A percentile compares a stretch with the other conserved stretches of the same genome.
phyloP scores from a whole-genome alignment of 1,284 basidiomycete genomes.

The Puccinia polysora region DNA sequence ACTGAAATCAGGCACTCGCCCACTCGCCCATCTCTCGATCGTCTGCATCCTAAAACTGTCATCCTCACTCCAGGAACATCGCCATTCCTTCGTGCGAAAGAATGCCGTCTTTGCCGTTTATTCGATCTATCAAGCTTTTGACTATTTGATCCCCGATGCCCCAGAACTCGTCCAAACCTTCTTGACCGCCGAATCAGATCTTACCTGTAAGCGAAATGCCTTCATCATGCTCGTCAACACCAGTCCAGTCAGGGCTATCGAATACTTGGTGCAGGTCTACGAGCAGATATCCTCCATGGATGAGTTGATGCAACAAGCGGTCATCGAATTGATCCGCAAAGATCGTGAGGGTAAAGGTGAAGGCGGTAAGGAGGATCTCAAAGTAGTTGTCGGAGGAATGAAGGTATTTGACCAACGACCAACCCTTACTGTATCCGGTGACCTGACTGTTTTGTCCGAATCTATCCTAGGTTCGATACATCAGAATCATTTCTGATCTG shows the following conservation, averaged over 20 bases:
- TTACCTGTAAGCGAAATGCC: constrained; percentile 94
- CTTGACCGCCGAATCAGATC: constrained; percentile 92
- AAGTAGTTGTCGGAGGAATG: constrained; percentile 58
- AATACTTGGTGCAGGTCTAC: constrained; percentile 79
- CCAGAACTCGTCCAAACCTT: constrained; percentile 96
- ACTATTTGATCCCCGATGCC: constrained; percentile 91
- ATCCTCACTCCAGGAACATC: constrained; percentile 69
- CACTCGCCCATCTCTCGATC: too few relatives aligned
- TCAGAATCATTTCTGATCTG: constrained; percentile 91
- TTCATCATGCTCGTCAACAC: constrained; percentile 90
- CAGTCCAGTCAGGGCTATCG: constrained; percentile 82
- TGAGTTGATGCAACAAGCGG: constrained; percentile 89
- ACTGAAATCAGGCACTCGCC: background rate
- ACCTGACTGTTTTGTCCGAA: background rate
- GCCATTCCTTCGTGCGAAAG: constrained; percentile 97
- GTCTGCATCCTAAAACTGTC: too few relatives aligned
- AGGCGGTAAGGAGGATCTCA: constrained; percentile 57
- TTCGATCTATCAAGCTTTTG: constrained; percentile 88
- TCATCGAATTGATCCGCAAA: constrained; percentile 88
- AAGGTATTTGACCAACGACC: constrained; percentile 26
- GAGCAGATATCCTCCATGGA: constrained; percentile 81
- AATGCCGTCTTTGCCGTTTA: constrained; percentile 96
- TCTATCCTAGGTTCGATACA: constrained; percentile 71
- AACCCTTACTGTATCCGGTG: background rate
- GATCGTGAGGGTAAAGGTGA: constrained; percentile 61